phyloP scores from a whole-genome alignment of 2,329 filamentous ascomycete genomes.

The Hypoxylon sp. region DNA sequence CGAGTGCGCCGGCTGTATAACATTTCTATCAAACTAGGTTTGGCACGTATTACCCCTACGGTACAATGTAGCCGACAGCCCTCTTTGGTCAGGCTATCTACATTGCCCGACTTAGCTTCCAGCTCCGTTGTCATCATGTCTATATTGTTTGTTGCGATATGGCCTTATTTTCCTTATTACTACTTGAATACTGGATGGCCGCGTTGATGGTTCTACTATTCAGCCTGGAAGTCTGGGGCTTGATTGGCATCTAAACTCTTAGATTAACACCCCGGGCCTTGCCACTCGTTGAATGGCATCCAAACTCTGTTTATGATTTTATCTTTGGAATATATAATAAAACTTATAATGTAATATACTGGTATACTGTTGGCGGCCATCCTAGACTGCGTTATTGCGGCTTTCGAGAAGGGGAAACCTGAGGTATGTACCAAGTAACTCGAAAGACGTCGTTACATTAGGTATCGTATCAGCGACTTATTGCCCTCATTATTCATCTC shows the following conservation, averaged over 20 bases:
- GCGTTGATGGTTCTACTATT: slow-evolving; percentile 23
- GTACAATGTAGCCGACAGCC: slow-evolving; percentile 33
- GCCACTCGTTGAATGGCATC: slow-evolving; percentile 19
- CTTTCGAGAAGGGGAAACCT: slow-evolving; percentile 28
- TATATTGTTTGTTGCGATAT: slow-evolving; percentile 26
- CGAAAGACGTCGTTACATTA: slow-evolving; percentile 27
- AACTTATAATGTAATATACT: slow-evolving; percentile 34
- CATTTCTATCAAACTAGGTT: slow-evolving; percentile 36
- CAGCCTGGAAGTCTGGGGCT: slow-evolving; percentile 36
- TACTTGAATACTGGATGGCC: slow-evolving; percentile 39
- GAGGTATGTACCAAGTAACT: slow-evolving; percentile 41
- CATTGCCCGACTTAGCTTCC: slow-evolving; percentile 31
- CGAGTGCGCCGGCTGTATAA: slow-evolving; percentile 31
- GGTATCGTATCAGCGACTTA: slow-evolving; percentile 32
- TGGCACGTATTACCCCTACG: slow-evolving; percentile 32
- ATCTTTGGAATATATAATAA: slow-evolving; percentile 31
- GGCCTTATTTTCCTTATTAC: slow-evolving; percentile 30
- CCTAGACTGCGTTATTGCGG: slow-evolving; percentile 24
- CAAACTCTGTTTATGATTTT: slow-evolving; percentile 19
- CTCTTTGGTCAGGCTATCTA: slow-evolving; percentile 37
- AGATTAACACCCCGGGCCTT: slow-evolving; percentile 32
- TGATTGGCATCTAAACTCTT: slow-evolving; percentile 32
- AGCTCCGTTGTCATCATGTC: slow-evolving; percentile 18
- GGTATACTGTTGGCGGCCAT: slow-evolving; percentile 15
- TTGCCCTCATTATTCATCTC: slow-evolving; percentile 24